Evolutionary conservation across 352 stramenopile species (phyloP).

Genomic region (Globisporangium barbulae): DNA sequence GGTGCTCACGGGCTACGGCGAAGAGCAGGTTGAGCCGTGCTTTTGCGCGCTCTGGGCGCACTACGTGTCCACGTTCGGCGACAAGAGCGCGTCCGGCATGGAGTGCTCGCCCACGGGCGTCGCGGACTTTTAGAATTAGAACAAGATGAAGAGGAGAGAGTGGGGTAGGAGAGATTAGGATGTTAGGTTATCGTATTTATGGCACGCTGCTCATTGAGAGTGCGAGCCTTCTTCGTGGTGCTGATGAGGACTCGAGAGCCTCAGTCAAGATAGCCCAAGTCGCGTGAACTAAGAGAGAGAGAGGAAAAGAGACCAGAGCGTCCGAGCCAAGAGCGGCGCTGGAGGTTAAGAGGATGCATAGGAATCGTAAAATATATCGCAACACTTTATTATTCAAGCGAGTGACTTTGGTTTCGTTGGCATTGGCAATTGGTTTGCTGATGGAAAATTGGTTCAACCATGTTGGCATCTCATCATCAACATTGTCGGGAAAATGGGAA

Average conservation of each 20-base stretch:
- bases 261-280: not conserved
- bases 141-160: not conserved
- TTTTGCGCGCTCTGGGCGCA: constrained; percentile 83
- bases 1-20: constrained; percentile 75
- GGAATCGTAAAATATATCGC: constrained; percentile 10
- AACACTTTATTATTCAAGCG: not conserved
- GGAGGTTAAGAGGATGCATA: constrained; percentile 4
- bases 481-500: not conserved
- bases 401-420: not conserved
- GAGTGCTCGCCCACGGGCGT: constrained; percentile 77
- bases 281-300: constrained; percentile 6
- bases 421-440: not conserved
- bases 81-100: constrained; percentile 47
- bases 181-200: constrained; percentile 14
- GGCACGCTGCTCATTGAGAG: not conserved
- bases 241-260: not conserved
- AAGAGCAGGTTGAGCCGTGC: constrained; percentile 76
- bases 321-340: not conserved
- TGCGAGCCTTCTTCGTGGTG: constrained; percentile 1
- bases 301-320: not conserved
- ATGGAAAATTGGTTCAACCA: not conserved
- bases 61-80: constrained; percentile 71
- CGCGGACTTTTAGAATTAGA: constrained; percentile 31
- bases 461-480: not conserved
- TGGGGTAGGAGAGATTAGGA: constrained; percentile 1